Evolutionary conservation across 352 stramenopile species (phyloP).

Genomic region (Pseudoperonospora humuli): DNA sequence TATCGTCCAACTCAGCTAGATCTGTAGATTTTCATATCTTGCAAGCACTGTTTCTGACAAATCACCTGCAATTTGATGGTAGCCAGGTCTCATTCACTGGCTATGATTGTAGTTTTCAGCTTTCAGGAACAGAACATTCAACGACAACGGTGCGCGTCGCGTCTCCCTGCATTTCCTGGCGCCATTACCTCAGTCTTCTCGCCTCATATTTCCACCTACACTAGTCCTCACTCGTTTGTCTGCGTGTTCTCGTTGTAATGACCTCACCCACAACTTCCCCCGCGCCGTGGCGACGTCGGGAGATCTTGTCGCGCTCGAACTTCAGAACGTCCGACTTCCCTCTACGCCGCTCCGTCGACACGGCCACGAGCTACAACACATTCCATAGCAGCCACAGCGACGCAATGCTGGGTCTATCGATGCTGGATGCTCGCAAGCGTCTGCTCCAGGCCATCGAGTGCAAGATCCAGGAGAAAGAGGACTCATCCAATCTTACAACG

Average conservation of each 20-base stretch:
- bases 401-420: constrained; percentile 44
- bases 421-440: constrained; percentile 31
- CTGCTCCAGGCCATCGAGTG: constrained; percentile 59
- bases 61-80: too few relatives aligned
- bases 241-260: constrained; percentile 8
- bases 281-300: constrained; percentile 18
- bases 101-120: too few relatives aligned
- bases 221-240: neutral
- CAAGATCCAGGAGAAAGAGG: constrained; percentile 69
- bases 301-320: constrained; percentile 5
- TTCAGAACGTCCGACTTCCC: constrained; percentile 16
- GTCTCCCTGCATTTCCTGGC: too few relatives aligned
- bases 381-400: constrained; percentile 7
- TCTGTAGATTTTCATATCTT: too few relatives aligned
- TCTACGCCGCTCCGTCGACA: constrained; percentile 18
- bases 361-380: constrained; percentile 17
- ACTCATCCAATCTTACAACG: constrained; percentile 45
- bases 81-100: too few relatives aligned
- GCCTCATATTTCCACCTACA: neutral
- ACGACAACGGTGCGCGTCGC: too few relatives aligned
- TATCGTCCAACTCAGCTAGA: too few relatives aligned
- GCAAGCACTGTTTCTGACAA: too few relatives aligned
- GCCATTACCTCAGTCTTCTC: neutral
- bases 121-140: too few relatives aligned
- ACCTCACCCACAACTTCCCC: constrained; percentile 1